These are phyloP conservation scores for Croton laevigatus DNA, from an alignment of 441 rosid species.

Conservation along the genomic window DNA sequence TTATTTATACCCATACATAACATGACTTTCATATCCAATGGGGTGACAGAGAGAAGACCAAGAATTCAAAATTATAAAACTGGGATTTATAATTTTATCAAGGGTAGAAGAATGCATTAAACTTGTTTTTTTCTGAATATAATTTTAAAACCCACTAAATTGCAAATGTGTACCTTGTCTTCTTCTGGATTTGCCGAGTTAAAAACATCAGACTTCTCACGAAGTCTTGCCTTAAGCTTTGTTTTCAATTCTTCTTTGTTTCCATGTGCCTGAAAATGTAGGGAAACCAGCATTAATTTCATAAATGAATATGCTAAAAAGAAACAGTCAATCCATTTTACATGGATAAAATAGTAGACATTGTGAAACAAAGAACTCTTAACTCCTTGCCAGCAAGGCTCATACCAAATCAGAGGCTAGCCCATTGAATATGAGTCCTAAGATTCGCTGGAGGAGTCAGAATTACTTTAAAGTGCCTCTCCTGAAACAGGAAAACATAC, in stretches of 20 bases:
- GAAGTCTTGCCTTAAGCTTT: conserved; percentile 73
- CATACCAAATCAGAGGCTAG: conserved; percentile 48
- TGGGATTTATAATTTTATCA: neutral
- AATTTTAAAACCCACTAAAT: neutral
- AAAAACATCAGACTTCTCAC: conserved; percentile 71
- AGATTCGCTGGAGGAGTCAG: conserved; percentile 46
- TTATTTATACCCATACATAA: neutral
- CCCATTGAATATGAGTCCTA: conserved; percentile 44
- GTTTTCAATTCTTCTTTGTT: conserved; percentile 75
- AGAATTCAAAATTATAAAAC: neutral
- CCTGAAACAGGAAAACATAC: conserved; percentile 67
- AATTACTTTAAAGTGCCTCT: conserved; percentile 51
- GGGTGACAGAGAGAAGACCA: neutral
- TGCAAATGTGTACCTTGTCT: conserved; percentile 62
- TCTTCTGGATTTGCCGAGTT: conserved; percentile 53
- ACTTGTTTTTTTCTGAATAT: neutral
- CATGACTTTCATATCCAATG: neutral
- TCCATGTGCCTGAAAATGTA: conserved; percentile 46
- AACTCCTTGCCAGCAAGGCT: conserved; percentile 49
- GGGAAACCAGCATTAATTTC: conserved; percentile 3
- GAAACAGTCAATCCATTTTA: conserved; percentile 8
- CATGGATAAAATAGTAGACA: conserved; percentile 11
- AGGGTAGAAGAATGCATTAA: no score
- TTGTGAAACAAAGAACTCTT: conserved; percentile 26
- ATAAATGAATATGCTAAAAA: neutral